These are phyloP conservation scores for Saksenaea vasiformis DNA, from an alignment of 371 early-diverging fungal genomes.

Conservation along the genomic window DNA sequence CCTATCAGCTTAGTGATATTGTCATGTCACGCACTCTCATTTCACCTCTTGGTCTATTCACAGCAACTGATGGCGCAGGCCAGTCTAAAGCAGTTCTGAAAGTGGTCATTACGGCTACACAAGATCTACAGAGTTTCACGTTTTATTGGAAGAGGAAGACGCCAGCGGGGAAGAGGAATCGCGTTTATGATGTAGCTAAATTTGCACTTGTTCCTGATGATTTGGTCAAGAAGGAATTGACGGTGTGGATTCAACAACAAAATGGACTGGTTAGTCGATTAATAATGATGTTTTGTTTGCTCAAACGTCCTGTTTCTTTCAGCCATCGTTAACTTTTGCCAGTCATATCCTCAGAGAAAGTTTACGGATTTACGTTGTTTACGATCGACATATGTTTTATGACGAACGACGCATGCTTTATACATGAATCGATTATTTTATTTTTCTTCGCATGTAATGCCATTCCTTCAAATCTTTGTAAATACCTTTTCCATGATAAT, in stretches of 20 bases:
- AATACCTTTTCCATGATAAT: constrained; percentile 36
- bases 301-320: background rate
- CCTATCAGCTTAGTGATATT: constrained; percentile 23
- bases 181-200: constrained; percentile 8
- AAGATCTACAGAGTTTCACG: constrained; percentile 2
- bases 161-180: background rate
- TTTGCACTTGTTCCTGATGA: constrained; percentile 12
- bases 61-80: constrained; percentile 17
- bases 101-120: constrained; percentile 10
- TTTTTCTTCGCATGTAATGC: background rate
- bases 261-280: constrained; percentile 7
- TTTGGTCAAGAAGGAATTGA: constrained; percentile 12
- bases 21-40: constrained; percentile 20
- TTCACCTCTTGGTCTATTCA: constrained; percentile 18
- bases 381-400: constrained; percentile 17
- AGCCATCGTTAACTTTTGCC: constrained; percentile 17
- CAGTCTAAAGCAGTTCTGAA: constrained; percentile 22
- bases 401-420: background rate
- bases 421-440: background rate
- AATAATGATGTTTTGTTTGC: background rate
- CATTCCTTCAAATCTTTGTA: background rate
- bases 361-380: constrained; percentile 21
- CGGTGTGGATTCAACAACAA: constrained; percentile 15
- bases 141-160: constrained; percentile 13
- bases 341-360: constrained; percentile 20